A percentile compares a stretch with the other conserved stretches of the same genome.
phyloP scores from a whole-genome alignment of 2,329 filamentous ascomycete species.

The Meredithiella fracta region DNA sequence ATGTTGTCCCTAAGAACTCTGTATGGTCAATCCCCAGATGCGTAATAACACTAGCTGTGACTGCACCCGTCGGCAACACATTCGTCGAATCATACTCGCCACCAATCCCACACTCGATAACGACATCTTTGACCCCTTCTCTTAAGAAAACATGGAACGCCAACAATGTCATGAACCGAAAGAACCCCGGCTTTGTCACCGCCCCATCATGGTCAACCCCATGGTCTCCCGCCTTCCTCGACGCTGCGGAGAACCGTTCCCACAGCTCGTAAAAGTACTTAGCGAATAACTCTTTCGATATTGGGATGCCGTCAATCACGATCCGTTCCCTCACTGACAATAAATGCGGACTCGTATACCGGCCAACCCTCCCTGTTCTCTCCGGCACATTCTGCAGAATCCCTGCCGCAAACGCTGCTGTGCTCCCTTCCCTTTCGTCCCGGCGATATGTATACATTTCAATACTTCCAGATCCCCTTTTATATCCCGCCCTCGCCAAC shows the following conservation, averaged over 20 bases:
- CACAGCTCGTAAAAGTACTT: constrained; percentile 72
- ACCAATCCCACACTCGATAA: constrained; percentile 88
- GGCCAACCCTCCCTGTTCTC: constrained; percentile 37
- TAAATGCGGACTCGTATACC: constrained; percentile 82
- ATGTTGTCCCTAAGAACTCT: constrained; percentile 59
- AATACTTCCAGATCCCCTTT: constrained; percentile 31
- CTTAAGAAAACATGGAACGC: constrained; percentile 68
- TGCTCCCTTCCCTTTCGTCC: constrained; percentile 88
- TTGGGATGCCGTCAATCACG: constrained; percentile 49
- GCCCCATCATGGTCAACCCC: constrained; percentile 33
- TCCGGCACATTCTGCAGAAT: constrained; percentile 40
- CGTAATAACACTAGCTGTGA: constrained; percentile 57
- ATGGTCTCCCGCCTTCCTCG: constrained; percentile 20
- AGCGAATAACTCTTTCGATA: constrained; percentile 53
- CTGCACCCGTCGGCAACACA: constrained; percentile 45
- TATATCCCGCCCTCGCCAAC: constrained; percentile 59
- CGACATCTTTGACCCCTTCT: constrained; percentile 59
- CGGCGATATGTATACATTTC: constrained; percentile 63
- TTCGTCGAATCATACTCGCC: constrained; percentile 91
- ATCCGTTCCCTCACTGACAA: constrained; percentile 35
- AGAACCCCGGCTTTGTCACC: constrained; percentile 69
- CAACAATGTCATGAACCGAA: constrained; percentile 78
- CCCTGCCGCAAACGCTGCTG: constrained; percentile 66
- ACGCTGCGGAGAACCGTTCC: constrained; percentile 39
- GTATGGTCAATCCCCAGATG: constrained; percentile 77